A percentile compares a stretch with the other conserved stretches of the same genome.
Conservation (phyloP, 768 basidiomycete species). For the Boletus rex-veris region DNA sequence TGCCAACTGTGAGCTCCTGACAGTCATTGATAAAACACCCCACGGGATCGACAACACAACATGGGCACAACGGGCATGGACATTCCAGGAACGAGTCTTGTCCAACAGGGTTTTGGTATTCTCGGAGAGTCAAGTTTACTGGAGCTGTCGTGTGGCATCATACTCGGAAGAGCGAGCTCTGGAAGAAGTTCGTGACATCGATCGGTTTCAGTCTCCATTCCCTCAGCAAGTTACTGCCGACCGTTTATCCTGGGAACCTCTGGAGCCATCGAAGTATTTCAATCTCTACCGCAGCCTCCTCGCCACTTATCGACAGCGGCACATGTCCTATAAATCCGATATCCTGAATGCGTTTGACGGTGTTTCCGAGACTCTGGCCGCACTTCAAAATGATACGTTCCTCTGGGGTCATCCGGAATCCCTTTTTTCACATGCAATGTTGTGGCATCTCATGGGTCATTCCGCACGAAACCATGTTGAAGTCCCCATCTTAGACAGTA, state of each 20-base stretch:
- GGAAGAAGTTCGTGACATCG: constrained; percentile 1
- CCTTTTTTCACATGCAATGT: neutral
- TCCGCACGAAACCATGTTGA: neutral
- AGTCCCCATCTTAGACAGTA: neutral
- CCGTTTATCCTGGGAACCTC: neutral
- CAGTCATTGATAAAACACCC: neutral
- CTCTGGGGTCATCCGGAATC: constrained; percentile 17
- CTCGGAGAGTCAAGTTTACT: constrained; percentile 17
- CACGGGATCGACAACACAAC: neutral
- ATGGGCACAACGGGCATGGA: constrained; percentile 19
- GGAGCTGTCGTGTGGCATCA: constrained; percentile 9
- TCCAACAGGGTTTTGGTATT: constrained; percentile 17
- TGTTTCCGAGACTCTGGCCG: constrained; percentile 9
- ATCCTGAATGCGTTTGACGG: neutral
- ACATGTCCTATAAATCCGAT: too few species aligned
- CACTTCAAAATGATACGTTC: constrained; percentile 9
- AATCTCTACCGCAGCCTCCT: too few species aligned
- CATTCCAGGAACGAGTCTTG: constrained; percentile 18
- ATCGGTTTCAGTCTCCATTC: neutral
- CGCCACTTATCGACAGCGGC: too few species aligned
- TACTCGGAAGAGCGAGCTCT: neutral
- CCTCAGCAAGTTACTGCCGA: neutral
- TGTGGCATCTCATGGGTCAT: too few species aligned
- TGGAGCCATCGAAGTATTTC: neutral
- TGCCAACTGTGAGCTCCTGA: constrained; percentile 7